Evolutionary conservation across 257 asterid species (phyloP), one percentile per base, ranked within the genome.

Genomic region (Pogostemon cablin): DNA sequence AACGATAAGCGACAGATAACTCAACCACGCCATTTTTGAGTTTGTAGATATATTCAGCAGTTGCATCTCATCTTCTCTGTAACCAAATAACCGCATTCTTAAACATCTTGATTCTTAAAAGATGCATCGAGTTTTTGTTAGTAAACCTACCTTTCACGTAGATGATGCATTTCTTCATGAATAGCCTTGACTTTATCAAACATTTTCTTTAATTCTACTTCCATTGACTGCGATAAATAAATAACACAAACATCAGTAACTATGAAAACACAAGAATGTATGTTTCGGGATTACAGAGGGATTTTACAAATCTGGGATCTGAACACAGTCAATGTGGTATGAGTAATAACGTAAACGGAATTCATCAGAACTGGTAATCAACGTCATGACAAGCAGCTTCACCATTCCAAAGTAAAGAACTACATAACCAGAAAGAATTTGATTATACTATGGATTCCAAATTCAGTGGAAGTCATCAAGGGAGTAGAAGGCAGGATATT

Each of bases 31-130:
- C 98, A 92, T 86, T 76, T 81, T 86, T 12, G 90, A 81, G 83
- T 83, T 82, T 46, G 97, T 92, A 0, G 96, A 86, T 74, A 62
- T 65, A 72, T 92, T 92, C 43, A 90, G 84, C 57, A 73, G 69
- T 80, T 88, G 97, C 97, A 92, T 90, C 80, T 92, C 96, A 63
- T 77, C 83, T 76, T 90, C 96, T 86, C 96, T 90, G 86, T 32
- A 67, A 7, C 47, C n/a, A 56, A 61, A 52, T 40, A 62, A 8
- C 10, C 40, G 10, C 39, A 4, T 35, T n/a, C 12, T 25, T 32
- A 62, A 11, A 41, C 3, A 41, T 7, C 54, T 7, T 35, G 7
- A 59, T 41, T 32, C 12, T 8, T 49, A 34, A 8, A 8, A 20
- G 47, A 40, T 62, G 11, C 20, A 40, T 38, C 9, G 59, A 32